Conservation (phyloP, 495 filamentous ascomycete genomes). For the Hyaloscypha bicolor region DNA sequence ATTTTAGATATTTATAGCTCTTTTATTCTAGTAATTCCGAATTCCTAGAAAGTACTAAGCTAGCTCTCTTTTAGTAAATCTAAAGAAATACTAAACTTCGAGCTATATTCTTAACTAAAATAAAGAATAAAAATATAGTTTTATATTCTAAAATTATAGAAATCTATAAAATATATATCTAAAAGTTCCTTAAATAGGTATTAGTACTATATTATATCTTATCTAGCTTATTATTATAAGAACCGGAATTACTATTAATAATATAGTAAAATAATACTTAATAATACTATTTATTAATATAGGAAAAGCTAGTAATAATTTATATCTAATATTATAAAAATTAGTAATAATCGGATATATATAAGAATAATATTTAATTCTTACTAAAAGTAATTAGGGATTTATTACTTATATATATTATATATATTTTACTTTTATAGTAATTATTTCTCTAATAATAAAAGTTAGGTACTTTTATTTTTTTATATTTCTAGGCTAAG, state of each 20-base stretch:
- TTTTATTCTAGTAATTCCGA: constrained; percentile 15
- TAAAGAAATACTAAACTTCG: constrained; percentile 10
- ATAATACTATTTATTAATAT: no score
- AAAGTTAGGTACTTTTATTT: background rate
- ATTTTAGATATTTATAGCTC: constrained; percentile 22
- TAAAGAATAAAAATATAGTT: constrained; percentile 3
- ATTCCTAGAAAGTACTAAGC: background rate
- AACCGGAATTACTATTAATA: constrained; percentile 16
- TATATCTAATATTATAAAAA: no score
- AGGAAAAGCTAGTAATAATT: no score
- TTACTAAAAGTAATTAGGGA: background rate
- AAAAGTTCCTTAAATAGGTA: constrained; percentile 9
- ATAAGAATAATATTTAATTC: background rate
- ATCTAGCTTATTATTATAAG: constrained; percentile 11
- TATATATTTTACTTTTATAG: constrained; percentile 7
- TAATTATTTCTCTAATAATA: constrained; percentile 7
- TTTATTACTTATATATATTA: constrained; percentile 7
- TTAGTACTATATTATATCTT: constrained; percentile 17
- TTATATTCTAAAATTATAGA: no score
- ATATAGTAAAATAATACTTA: no score
- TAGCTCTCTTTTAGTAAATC: constrained; percentile 12
- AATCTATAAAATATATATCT: no score
- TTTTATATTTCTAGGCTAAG: background rate
- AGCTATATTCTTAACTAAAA: constrained; percentile 18
- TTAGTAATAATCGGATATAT: background rate